Conservation (phyloP, 2,329 filamentous ascomycete genomes). For the Colletotrichum theobromicola region DNA sequence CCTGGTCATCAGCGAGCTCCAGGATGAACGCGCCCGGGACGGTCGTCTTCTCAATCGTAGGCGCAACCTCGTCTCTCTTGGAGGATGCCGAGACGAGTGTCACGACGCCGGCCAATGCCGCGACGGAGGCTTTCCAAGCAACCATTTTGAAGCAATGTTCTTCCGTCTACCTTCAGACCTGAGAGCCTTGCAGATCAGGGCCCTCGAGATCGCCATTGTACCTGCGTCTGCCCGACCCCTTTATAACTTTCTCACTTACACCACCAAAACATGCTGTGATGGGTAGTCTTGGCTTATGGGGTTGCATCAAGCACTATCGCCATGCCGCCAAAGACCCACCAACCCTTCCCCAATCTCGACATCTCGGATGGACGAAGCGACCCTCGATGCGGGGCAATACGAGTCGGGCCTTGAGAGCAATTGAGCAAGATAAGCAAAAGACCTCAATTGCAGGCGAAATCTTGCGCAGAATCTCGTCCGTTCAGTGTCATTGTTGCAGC, state of each 20-base stretch:
- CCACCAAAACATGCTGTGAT: too few species aligned
- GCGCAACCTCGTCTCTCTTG: background rate
- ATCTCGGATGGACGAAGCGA: background rate
- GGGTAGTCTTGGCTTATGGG: background rate
- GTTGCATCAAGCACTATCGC: background rate
- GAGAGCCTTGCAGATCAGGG: background rate
- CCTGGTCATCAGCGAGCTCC: constrained; percentile 55
- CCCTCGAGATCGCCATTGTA: background rate
- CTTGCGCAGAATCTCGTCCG: background rate
- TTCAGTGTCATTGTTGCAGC: background rate
- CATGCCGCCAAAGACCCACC: background rate
- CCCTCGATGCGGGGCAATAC: background rate
- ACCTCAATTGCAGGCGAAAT: background rate
- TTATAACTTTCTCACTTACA: background rate
- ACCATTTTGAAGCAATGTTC: background rate
- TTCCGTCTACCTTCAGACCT: background rate
- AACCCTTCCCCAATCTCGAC: background rate
- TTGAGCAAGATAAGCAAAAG: constrained; percentile 15
- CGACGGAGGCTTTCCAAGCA: background rate
- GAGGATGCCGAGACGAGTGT: background rate
- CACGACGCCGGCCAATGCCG: background rate
- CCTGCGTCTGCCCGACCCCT: background rate
- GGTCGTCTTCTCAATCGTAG: constrained; percentile 15
- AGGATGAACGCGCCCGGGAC: constrained; percentile 59
- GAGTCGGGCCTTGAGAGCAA: background rate